Evolutionary conservation across 768 basidiomycete genomes (phyloP).

Genomic region (Exidia glandulosa): DNA sequence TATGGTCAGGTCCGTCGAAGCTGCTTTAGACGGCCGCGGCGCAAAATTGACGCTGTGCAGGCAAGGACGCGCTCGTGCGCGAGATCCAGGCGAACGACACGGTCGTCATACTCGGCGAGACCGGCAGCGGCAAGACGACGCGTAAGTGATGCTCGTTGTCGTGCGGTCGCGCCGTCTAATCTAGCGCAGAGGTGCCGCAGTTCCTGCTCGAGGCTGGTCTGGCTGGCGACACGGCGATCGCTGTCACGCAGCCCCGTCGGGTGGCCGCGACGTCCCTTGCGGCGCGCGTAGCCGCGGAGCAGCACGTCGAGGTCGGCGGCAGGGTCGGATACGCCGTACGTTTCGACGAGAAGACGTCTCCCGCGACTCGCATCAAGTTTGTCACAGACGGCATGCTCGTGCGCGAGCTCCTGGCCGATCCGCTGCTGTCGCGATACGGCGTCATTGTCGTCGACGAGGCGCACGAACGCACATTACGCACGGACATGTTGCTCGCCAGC

Average conservation of each 20-base stretch:
- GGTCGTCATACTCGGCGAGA: conserved; percentile 87
- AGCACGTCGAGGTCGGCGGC: conserved; percentile 56
- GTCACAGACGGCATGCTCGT: conserved; percentile 98
- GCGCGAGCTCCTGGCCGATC: conserved; percentile 77
- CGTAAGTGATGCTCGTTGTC: conserved; percentile 46
- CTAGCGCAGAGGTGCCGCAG: conserved; percentile 81
- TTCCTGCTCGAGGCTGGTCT: conserved; percentile 81
- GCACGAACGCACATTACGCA: conserved; percentile 89
- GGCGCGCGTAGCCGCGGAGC: conserved; percentile 77
- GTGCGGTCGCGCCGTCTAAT: not conserved
- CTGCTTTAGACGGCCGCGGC: not conserved
- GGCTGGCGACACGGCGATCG: conserved; percentile 62
- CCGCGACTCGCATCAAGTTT: conserved; percentile 83
- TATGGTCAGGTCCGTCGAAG: conserved; percentile 53
- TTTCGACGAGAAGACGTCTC: conserved; percentile 73
- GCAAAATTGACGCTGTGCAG: conserved; percentile 25
- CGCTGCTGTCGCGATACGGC: conserved; percentile 68
- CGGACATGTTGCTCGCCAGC: conserved; percentile 85
- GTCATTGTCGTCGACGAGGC: conserved; percentile 93
- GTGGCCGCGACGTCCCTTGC: conserved; percentile 97
- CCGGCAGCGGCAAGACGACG: conserved; percentile 97
- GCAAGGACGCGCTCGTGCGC: conserved; percentile 61
- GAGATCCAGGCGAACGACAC: conserved; percentile 72
- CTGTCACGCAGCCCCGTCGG: conserved; percentile 87
- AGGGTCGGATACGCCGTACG: conserved; percentile 91